These are phyloP conservation scores for Diphasiastrum complanatum DNA, from an alignment of 83 land plant species.

Conservation along the genomic window DNA sequence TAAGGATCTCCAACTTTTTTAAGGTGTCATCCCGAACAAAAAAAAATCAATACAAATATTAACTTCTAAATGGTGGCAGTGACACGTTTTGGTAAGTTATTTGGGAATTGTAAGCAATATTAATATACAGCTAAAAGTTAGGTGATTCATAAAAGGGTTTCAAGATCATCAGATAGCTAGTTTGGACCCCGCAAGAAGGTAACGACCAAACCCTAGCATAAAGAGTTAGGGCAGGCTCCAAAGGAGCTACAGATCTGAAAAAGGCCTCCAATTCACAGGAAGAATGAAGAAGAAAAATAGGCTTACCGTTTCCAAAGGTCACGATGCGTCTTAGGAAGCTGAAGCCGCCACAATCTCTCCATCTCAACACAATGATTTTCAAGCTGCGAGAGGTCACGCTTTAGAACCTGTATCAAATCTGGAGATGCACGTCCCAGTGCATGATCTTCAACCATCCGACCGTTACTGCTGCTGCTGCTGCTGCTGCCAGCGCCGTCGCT, in stretches of 20 bases:
- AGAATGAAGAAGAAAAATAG: background rate
- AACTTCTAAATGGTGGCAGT: no score
- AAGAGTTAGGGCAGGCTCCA: background rate
- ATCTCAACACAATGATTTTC: conserved; percentile 63
- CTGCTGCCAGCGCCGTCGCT: background rate
- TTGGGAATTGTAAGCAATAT: no score
- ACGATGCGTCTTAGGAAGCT: conserved; percentile 56
- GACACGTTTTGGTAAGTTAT: no score
- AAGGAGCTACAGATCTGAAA: background rate
- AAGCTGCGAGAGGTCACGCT: conserved; percentile 67
- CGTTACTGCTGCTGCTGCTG: background rate
- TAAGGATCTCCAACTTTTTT: no score
- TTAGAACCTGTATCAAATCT: conserved; percentile 53
- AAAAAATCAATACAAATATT: no score
- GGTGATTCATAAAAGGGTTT: no score
- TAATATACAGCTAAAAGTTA: no score
- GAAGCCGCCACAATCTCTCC: conserved; percentile 80
- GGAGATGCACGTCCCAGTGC: conserved; percentile 27
- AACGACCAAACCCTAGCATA: no score
- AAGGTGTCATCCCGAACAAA: no score
- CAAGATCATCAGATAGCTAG: no score
- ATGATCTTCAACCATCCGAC: background rate
- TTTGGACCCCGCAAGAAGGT: no score
- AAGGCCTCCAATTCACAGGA: background rate
- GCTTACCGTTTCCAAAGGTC: conserved; percentile 85